Evolutionary conservation across 345 rosid genomes (phyloP), one percentile per base, ranked within the genome.

Genomic region (Turritis glabra): DNA sequence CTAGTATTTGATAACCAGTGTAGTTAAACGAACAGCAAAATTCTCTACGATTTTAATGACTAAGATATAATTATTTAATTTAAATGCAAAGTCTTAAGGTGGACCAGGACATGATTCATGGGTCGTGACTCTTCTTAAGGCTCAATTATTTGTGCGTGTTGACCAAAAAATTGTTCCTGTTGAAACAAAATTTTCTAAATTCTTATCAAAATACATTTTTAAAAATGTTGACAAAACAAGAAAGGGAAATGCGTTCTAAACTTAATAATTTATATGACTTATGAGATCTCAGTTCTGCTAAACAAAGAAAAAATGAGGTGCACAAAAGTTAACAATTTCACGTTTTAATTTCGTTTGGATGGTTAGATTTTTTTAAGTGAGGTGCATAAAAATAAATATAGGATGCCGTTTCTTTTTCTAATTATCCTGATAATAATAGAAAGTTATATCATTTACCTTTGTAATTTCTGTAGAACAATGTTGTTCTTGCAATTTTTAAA

Each of bases 111-210:
- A 51, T 67, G 68, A 51, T 40, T 61, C 22, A 52, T 61, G 0
- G 55, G 50, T 18, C 32, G 69, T 53, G 64, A 69, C 71, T 35
- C 57, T 62, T 76, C 58, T 35, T 15, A 19, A 43, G 37, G 48
- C 76, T 77, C 67, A 57, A 64, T 71, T 77, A 71, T 71, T 77
- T 77, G 61, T 71, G 80, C 72, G 76, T 77, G 72, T 77, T 77
- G 80, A 77, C 80, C 6, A 22, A 47, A 54, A 12, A 22, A 5
- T 7, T 25, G 46, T 77, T 55, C 15, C 23, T 22, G 38, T 51
- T 47, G n/a, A 58, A 23, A 51, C 38, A 30, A 6, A 0, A 0
- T 27, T 29, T 75, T 40, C 37, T 56, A 59, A 17, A 30, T 22
- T 35, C 62, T 67, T 37, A 22, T 58, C 40, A 27, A 44, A 35